These are phyloP conservation scores for Fonsecaea erecta DNA, from an alignment of 2,329 filamentous ascomycete species.

Conservation along the genomic window DNA sequence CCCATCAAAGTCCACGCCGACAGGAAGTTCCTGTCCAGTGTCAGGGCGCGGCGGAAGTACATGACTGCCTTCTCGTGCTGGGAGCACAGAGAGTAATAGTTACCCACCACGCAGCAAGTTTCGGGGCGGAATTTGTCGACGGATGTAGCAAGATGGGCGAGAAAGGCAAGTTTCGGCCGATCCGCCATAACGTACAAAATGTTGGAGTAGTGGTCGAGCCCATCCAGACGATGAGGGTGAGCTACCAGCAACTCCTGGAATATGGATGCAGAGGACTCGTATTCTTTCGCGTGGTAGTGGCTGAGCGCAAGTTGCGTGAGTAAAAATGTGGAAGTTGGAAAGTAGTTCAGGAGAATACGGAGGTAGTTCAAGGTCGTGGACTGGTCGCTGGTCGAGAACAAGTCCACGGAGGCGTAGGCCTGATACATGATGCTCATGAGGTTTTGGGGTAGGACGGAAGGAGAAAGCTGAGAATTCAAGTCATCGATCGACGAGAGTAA, in stretches of 20 bases:
- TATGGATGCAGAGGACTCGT: conserved; percentile 66
- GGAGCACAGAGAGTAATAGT: conserved; percentile 93
- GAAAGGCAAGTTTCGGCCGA: conserved; percentile 85
- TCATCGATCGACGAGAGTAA: conserved; percentile 81
- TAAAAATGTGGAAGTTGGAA: conserved; percentile 85
- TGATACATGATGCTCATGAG: conserved; percentile 95
- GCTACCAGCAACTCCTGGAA: conserved; percentile 72
- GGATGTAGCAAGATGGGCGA: conserved; percentile 86
- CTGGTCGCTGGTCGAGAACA: conserved; percentile 73
- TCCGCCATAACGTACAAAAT: conserved; percentile 92
- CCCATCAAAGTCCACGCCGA: conserved; percentile 99
- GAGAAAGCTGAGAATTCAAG: conserved; percentile 56
- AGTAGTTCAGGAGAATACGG: conserved; percentile 74
- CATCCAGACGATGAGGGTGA: conserved; percentile 75
- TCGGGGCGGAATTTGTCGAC: conserved; percentile 97
- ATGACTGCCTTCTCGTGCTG: conserved; percentile 98
- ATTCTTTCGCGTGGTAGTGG: conserved; percentile 85
- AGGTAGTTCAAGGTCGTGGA: conserved; percentile 32
- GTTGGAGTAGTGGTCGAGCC: conserved; percentile 94
- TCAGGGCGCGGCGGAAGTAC: conserved; percentile 92
- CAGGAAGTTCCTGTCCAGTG: conserved; percentile 84
- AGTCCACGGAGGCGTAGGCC: conserved; percentile 84
- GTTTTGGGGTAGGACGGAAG: conserved; percentile 71
- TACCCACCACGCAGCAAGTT: conserved; percentile 94
- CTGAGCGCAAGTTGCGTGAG: conserved; percentile 87